Base-by-base conservation (phyloP, 2,329 filamentous ascomycete genomes). In the Fusarium neocosmosporiellum region DNA sequence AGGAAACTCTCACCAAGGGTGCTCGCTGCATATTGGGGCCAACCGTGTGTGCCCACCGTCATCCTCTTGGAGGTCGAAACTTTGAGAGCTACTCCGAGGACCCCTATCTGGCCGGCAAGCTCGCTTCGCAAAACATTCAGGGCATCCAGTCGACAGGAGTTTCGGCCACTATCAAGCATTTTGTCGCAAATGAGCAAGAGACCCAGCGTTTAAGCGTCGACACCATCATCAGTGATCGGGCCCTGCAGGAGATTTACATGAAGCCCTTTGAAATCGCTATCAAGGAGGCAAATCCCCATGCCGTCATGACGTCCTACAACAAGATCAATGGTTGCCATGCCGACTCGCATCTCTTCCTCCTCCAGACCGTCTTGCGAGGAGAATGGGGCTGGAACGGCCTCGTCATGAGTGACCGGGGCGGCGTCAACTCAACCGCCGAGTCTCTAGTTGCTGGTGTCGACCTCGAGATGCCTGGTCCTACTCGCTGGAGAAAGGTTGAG, bases 21-120 rank as follows among this genome's bases (percentile, higher is more conserved):
- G 87, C 92, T 14, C 91, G 93, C 76, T 87, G 93, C 14, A 88
- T 92, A 71, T 85, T 74, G 11, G 71, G 37, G 4, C 71, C 71
- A 7, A 74, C 71, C 9, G 46, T 85, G 41, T 84, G 80, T 71
- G 81, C 83, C 50, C 81, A 83, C 39, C 77, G 82, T 29, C 81
- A 79, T 24, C 82, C 82, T 8, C 74, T 84, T 4, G 82, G 82
- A n/a, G 82, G 82, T 50, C 77, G 82, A 58, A 82, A 82, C 41
- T 83, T 83, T 66, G 83, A 84, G 70, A 80, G 78, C 18, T 67
- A 63, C 43, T 59, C 53, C 13, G 65, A 67, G 22, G 65, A 67
- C n/a, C 82, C 82, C 20, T 77, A 81, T 18, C 74, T 84, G 14
- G 76, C 81, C 48, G 82, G 82, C n/a, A 74, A 80, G 18, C 77